Base-by-base conservation (phyloP, 257 asterid species). In the Capsicum baccatum region DNA sequence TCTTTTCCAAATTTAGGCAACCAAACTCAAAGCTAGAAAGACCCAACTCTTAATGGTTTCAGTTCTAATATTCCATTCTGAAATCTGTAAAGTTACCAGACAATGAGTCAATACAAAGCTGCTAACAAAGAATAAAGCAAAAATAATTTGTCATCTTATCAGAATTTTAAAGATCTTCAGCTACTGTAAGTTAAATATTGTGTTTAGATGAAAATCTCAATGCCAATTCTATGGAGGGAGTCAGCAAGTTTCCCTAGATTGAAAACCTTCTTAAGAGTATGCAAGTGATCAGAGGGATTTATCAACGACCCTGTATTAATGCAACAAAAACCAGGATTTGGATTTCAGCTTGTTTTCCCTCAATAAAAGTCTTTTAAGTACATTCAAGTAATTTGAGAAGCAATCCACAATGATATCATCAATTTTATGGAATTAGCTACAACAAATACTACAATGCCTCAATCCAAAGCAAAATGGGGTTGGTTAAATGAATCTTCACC, bases 341-440 rank as follows among this genome's bases (percentile, higher is more conserved):
- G 78, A 68, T 39, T 35, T 68, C 78, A 68, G 54, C 78, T 68
- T 37, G 78, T 68, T 39, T 39, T 15, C 54, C 54, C 78, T 44
- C 78, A 68, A 26, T 39, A 39, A 3, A 39, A 68, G 26, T 68
- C 54, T 37, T 1, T 26, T 68, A 21, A 39, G 78, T 39, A 68
- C 21, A 68, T 68, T 52, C 79, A 39, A 42, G 79, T 69, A 42
- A 69, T 42, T 37, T 69, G 35, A 69, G 79, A 69, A 69, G 52
- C 79, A 69, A 69, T 69, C 54, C 33, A 69, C 79, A 39, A 69
- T 39, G 79, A 26, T 69, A 69, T 69, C 79, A 69, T 69, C 55
- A 42, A 62, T 62, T 13, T n/a, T 62, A 9, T n/a, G 68, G 33
- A 62, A 9, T 62, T 62, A 62, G 68, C 68, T 9, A 19, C 37